A percentile compares a stretch with the other conserved stretches of the same genome.
Conservation (phyloP, 2,329 filamentous ascomycete species). For the Dactylellina haptotyla region DNA sequence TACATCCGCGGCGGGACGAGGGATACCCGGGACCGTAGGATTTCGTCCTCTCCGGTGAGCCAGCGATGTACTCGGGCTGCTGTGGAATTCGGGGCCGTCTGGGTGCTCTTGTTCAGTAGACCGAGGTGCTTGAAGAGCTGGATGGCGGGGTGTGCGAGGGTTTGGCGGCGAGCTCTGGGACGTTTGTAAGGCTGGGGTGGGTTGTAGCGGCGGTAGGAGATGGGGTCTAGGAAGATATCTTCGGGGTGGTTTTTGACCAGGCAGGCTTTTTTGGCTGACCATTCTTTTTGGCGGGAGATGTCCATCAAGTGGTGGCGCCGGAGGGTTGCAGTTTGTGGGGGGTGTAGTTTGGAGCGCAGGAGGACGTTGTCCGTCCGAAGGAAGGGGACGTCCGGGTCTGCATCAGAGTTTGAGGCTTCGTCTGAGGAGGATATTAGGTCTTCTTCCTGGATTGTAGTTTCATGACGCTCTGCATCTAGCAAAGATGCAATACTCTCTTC, state of each 20-base stretch:
- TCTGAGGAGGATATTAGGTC: no score
- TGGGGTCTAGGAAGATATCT: neutral
- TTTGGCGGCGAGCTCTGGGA: neutral
- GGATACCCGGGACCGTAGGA: conserved; percentile 18
- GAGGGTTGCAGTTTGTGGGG: neutral
- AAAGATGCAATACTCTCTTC: no score
- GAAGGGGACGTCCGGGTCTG: neutral
- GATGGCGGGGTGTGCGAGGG: neutral
- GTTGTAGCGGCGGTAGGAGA: neutral
- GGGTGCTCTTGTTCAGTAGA: conserved; percentile 1
- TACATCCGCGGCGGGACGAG: conserved; percentile 26
- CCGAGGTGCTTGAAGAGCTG: conserved; percentile 29
- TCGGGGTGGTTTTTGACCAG: neutral
- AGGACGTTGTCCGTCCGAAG: conserved; percentile 2
- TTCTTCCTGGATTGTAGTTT: neutral
- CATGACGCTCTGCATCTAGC: no score
- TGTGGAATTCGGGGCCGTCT: neutral
- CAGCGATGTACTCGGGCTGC: neutral
- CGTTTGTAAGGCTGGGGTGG: neutral
- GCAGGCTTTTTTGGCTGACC: conserved; percentile 1
- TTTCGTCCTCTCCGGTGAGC: conserved; percentile 8
- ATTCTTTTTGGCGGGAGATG: conserved; percentile 4
- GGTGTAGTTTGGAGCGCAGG: conserved; percentile 25
- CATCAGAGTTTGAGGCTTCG: neutral
- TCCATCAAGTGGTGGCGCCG: conserved; percentile 9